Conservation (phyloP, 2,329 filamentous ascomycete species). For the Clathrospora elynae region DNA sequence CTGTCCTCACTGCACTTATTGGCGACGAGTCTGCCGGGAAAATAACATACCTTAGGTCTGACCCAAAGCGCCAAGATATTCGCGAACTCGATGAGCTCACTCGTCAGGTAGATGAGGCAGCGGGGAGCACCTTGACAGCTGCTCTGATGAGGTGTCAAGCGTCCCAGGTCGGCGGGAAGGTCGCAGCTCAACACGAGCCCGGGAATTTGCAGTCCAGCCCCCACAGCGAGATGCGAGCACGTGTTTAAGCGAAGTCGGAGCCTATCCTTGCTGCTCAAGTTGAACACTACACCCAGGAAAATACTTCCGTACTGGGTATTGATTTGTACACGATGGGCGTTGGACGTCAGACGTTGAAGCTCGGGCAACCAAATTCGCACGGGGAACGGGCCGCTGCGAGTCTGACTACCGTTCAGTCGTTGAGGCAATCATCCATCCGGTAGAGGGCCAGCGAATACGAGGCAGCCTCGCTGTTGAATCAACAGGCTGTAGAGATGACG, state of each 20-base stretch:
- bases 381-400: constrained; percentile 38
- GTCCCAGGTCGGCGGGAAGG: constrained; percentile 18
- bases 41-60: constrained; percentile 11
- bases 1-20: constrained; percentile 8
- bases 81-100: constrained; percentile 6
- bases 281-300: no score
- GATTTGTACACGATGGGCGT: no score
- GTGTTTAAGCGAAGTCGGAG: constrained; percentile 17
- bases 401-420: constrained; percentile 29
- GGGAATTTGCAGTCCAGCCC: constrained; percentile 11
- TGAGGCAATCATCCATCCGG: constrained; percentile 16
- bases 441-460: constrained; percentile 19
- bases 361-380: constrained; percentile 12
- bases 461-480: constrained; percentile 8
- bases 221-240: constrained; percentile 22
- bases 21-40: constrained; percentile 16
- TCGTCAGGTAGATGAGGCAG: constrained; percentile 12
- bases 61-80: constrained; percentile 8
- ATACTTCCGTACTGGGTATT: no score
- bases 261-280: no score
- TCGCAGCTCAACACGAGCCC: constrained; percentile 14
- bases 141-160: constrained; percentile 16
- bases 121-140: constrained; percentile 8
- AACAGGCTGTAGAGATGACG: background rate
- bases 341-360: constrained; percentile 6